Conservation (phyloP, 2,329 filamentous ascomycete genomes). For the Emergomyces orientalis region DNA sequence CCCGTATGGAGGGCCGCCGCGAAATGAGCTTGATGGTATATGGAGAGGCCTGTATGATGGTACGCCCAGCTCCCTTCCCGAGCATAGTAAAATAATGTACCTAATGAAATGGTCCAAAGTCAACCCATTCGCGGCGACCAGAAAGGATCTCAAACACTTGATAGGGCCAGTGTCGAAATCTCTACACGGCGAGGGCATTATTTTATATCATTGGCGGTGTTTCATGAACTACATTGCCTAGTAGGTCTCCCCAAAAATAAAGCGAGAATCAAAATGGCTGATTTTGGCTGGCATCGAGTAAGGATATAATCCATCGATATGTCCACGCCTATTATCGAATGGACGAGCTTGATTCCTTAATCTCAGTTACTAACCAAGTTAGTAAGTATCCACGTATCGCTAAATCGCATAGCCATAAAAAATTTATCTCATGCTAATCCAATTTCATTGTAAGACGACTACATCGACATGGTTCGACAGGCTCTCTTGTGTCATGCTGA, state of each 20-base stretch:
- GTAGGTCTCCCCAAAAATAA: conserved; percentile 9
- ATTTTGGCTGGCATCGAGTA: neutral
- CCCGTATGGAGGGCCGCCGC: conserved; percentile 10
- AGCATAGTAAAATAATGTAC: neutral
- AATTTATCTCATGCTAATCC: neutral
- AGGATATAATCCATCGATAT: conserved; percentile 14
- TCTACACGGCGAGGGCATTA: conserved; percentile 11
- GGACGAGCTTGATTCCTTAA: conserved; percentile 2
- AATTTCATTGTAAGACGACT: conserved; percentile 12
- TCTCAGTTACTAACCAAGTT: conserved; percentile 14
- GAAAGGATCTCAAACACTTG: conserved; percentile 11
- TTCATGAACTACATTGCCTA: conserved; percentile 21
- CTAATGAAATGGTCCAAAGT: conserved; percentile 2
- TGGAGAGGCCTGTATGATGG: conserved; percentile 14
- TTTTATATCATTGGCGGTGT: conserved; percentile 15
- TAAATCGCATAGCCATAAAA: neutral
- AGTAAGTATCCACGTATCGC: conserved; percentile 3
- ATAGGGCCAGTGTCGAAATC: conserved; percentile 14
- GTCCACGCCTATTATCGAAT: conserved; percentile 13
- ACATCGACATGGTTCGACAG: conserved; percentile 16
- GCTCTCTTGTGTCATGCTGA: conserved; percentile 14
- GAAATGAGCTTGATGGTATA: conserved; percentile 8
- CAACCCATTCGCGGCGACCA: conserved; percentile 10
- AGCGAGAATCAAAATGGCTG: neutral
- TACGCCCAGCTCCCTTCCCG: conserved; percentile 5